Evolutionary conservation across 345 rosid genomes (phyloP), one percentile per base, ranked within the genome.

Genomic region (Excoecaria agallocha): DNA sequence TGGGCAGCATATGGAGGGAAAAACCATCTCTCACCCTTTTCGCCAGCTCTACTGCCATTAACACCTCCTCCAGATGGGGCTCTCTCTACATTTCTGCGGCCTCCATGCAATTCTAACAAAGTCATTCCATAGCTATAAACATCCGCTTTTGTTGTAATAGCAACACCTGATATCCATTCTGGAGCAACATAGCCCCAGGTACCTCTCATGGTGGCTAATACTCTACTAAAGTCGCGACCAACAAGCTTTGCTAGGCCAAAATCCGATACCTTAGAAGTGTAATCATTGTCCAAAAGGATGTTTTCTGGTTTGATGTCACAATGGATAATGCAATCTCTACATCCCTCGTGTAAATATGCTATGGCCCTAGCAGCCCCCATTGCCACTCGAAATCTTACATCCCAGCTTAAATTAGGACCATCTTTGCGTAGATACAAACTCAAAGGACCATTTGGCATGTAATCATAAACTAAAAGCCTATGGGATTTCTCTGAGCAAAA

Each of bases 1-100:
- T 84, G 88, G 5, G 91, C 98, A 4, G 94, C 97, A 87, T 95
- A 93, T 65, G 96, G 98, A 46, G 98, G 97, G 84, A 91, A 89
- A 82, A 93, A 93, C 97, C 96, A 89, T 58, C 82, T 83, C 79
- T 85, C 89, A 3, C 78, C 83, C 0, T 67, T 67, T 43, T 77
- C 81, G 12, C 76, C 74, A 48, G 77, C 88, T 39, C 69, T 76
- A 10, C 72, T 62, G 19, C 60, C 69, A 70, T 70, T 79, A 4
- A 20, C 76, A 16, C 84, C 82, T 30, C 74, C 86, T 24, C 72
- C 92, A 54, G 75, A 56, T 8, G 72, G 75, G 3, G 68, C 68
- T 65, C 71, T 74, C 59, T 70, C 72, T 24, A 64, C 71, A 25
- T 79, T 79, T 70, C 82, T 69, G 10, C 82, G 74, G 7, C 82